Conservation (phyloP, 2,329 filamentous ascomycete genomes). For the Xylariaceae sp. region DNA sequence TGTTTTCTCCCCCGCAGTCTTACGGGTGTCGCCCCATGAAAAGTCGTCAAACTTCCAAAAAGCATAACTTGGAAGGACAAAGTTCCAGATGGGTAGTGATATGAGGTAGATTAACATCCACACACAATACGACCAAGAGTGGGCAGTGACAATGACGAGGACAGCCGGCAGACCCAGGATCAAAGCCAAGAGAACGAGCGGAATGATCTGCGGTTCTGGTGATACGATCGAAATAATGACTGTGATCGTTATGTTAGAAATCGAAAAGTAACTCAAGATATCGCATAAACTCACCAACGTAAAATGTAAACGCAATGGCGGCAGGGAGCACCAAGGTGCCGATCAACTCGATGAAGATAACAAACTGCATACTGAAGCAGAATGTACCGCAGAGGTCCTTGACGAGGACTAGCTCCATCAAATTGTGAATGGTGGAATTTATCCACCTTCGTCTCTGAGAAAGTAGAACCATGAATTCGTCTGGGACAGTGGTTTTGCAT, state of each 20-base stretch:
- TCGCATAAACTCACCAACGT: slow-evolving; percentile 71
- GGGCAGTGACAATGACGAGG: slow-evolving; percentile 89
- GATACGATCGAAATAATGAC: slow-evolving; percentile 84
- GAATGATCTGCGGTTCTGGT: slow-evolving; percentile 80
- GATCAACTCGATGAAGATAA: slow-evolving; percentile 92
- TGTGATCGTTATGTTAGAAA: slow-evolving; percentile 42
- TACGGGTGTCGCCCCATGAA: slow-evolving; percentile 96
- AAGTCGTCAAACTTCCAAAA: slow-evolving; percentile 99
- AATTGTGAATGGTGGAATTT: slow-evolving; percentile 97
- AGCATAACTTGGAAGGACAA: slow-evolving; percentile 88
- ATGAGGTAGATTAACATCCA: slow-evolving; percentile 98
- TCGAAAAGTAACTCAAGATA: background rate
- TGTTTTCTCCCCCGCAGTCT: slow-evolving; percentile 87
- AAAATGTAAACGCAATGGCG: slow-evolving; percentile 95
- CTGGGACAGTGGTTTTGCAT: slow-evolving; percentile 97
- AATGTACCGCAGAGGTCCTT: slow-evolving; percentile 97
- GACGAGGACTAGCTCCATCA: slow-evolving; percentile 96
- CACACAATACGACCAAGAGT: slow-evolving; percentile 85
- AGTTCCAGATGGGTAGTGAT: slow-evolving; percentile 96
- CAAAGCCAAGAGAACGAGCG: slow-evolving; percentile 82
- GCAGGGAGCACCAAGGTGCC: slow-evolving; percentile 94
- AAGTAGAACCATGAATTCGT: slow-evolving; percentile 86
- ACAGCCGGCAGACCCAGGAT: slow-evolving; percentile 93
- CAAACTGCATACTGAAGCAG: slow-evolving; percentile 99
- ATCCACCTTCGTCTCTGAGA: slow-evolving; percentile 98